Conservation (phyloP, 2,329 filamentous ascomycete genomes). For the Scolecobasidium constrictum region DNA sequence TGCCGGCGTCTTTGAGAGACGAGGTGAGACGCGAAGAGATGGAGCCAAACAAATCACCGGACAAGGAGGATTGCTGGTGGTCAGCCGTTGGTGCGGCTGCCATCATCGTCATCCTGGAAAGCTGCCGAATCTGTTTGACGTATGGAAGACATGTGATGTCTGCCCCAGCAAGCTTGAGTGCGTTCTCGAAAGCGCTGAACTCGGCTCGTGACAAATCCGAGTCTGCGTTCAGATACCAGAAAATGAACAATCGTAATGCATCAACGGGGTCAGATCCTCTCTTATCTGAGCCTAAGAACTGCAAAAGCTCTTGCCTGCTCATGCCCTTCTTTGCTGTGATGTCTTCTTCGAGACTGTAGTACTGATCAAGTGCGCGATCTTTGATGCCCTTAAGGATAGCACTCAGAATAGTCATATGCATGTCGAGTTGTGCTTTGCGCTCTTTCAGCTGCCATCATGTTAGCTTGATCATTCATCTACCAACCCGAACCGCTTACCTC, state of each 20-base stretch:
- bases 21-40: conserved; percentile 89
- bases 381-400: conserved; percentile 76
- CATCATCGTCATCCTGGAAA: conserved; percentile 97
- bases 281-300: conserved; percentile 73
- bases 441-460: too few species aligned
- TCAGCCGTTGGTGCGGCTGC: conserved; percentile 62
- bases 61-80: conserved; percentile 47
- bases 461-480: too few species aligned
- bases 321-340: conserved; percentile 89
- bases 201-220: conserved; percentile 74
- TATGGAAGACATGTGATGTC: conserved; percentile 74
- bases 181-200: conserved; percentile 76
- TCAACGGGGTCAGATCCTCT: conserved; percentile 68
- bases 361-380: conserved; percentile 88
- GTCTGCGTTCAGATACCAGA: conserved; percentile 85
- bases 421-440: conserved; percentile 84
- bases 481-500: too few species aligned
- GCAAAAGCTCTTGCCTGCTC: conserved; percentile 77
- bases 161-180: conserved; percentile 62
- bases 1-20: conserved; percentile 83
- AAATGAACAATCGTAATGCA: conserved; percentile 88
- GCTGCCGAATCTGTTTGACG: conserved; percentile 80
- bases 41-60: conserved; percentile 78
- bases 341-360: conserved; percentile 88
- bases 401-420: conserved; percentile 98